These are phyloP conservation scores for Emericellopsis atlantica DNA, from an alignment of 2,329 filamentous ascomycete species.

Conservation along the genomic window DNA sequence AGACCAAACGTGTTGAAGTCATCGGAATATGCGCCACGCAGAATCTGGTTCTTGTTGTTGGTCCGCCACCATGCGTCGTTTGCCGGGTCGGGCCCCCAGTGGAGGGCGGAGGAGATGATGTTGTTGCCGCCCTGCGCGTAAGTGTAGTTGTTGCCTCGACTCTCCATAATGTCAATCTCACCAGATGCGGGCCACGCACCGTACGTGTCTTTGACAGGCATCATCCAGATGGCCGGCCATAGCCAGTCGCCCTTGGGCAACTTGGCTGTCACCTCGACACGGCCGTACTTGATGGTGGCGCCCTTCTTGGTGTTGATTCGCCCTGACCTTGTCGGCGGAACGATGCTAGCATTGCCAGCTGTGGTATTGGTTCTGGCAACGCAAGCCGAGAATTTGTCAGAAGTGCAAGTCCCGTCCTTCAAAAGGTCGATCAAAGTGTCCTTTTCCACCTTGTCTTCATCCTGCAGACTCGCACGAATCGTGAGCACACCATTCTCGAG, in stretches of 20 bases:
- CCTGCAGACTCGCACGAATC: constrained; percentile 69
- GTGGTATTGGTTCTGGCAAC: constrained; percentile 63
- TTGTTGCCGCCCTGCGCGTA: constrained; percentile 71
- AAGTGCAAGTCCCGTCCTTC: constrained; percentile 55
- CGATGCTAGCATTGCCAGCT: constrained; percentile 54
- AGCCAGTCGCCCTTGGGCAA: constrained; percentile 73
- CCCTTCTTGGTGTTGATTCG: constrained; percentile 65
- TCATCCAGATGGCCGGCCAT: constrained; percentile 88
- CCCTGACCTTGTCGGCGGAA: constrained; percentile 66
- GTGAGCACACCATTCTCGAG: constrained; percentile 55
- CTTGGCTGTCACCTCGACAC: constrained; percentile 67
- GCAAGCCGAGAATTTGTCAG: constrained; percentile 41
- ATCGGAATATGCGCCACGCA: constrained; percentile 61
- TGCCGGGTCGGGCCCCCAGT: constrained; percentile 63
- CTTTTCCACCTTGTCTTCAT: constrained; percentile 49
- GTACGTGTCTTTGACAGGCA: constrained; percentile 61
- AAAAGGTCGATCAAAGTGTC: constrained; percentile 59
- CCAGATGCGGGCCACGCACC: constrained; percentile 69
- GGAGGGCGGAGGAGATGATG: constrained; percentile 64
- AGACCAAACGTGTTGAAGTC: constrained; percentile 68
- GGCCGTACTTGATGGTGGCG: constrained; percentile 65
- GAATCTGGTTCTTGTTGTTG: constrained; percentile 61
- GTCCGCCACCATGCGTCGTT: constrained; percentile 78
- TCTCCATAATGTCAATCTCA: constrained; percentile 75
- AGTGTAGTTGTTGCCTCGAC: constrained; percentile 69